These are phyloP conservation scores for Candida alai DNA, from an alignment of 805 yeast species.

Conservation along the genomic window DNA sequence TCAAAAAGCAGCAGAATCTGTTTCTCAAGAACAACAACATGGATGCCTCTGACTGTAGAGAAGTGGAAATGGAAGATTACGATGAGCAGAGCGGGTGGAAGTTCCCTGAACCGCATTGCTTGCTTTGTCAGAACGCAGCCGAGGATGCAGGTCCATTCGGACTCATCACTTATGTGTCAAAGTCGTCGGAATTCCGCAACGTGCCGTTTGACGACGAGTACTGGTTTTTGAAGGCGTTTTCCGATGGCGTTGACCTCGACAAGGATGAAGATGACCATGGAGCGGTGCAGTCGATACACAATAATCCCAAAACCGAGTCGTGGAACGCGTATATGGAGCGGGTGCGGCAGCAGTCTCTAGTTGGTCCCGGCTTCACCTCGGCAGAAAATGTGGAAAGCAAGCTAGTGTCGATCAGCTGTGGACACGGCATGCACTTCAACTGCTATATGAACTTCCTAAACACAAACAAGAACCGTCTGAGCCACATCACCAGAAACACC, in stretches of 20 bases:
- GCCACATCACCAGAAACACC: constrained; percentile 74
- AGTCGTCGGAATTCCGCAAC: constrained; percentile 56
- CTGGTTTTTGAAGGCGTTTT: constrained; percentile 64
- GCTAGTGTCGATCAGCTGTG: constrained; percentile 70
- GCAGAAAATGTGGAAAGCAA: constrained; percentile 36
- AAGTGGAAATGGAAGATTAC: constrained; percentile 39
- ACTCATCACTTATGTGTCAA: constrained; percentile 57
- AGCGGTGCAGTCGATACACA: constrained; percentile 3
- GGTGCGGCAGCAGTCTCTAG: constrained; percentile 35
- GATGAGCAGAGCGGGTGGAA: constrained; percentile 47
- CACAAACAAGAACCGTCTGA: constrained; percentile 52
- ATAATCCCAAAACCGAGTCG: constrained; percentile 18
- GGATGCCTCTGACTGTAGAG: constrained; percentile 24
- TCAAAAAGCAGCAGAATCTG: constrained; percentile 73
- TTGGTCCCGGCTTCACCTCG: constrained; percentile 72
- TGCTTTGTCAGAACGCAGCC: constrained; percentile 76
- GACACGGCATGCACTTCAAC: constrained; percentile 87
- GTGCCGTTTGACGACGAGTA: constrained; percentile 61
- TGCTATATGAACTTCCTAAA: constrained; percentile 67
- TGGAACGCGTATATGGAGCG: constrained; percentile 37
- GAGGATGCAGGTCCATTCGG: constrained; percentile 69
- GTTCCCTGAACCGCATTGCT: constrained; percentile 73
- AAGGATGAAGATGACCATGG: constrained; percentile 24
- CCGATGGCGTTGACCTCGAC: constrained; percentile 42
- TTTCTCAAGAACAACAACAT: constrained; percentile 49